phyloP scores from a whole-genome alignment of 371 early-diverging fungal species.

The Mortierella sp. region DNA sequence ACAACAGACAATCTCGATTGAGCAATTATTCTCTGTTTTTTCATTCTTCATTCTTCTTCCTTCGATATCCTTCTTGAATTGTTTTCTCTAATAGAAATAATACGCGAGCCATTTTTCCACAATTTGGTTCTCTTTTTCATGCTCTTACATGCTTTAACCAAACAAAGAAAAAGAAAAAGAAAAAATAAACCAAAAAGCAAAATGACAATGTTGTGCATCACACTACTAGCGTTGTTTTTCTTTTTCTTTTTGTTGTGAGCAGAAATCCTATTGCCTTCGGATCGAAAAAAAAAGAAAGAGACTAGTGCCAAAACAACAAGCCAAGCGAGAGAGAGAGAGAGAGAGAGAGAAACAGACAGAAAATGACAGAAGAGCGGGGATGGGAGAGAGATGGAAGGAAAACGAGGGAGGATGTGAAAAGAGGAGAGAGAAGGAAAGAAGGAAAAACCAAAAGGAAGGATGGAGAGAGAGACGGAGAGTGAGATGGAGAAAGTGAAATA shows the following conservation, averaged over 20 bases:
- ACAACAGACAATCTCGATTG: too few relatives aligned
- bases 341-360: neutral
- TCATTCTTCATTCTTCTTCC: too few relatives aligned
- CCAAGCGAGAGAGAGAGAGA: neutral
- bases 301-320: neutral
- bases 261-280: neutral
- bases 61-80: too few relatives aligned
- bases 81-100: too few relatives aligned
- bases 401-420: neutral
- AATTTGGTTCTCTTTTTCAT: neutral
- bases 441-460: neutral
- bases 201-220: constrained; percentile 9
- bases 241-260: constrained; percentile 12
- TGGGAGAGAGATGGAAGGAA: neutral
- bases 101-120: neutral
- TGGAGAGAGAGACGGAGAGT: neutral
- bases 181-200: neutral
- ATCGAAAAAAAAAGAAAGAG: neutral
- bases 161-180: neutral
- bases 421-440: neutral
- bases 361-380: neutral
- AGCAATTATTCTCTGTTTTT: too few relatives aligned
- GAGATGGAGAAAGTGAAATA: neutral
- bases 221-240: neutral
- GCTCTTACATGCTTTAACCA: neutral